Percentiles rank a stretch among this genome's conserved stretches.
These are phyloP conservation scores for Aspergillus oerlinghausenensis DNA, from an alignment of 2,329 filamentous ascomycete species.

Conservation along the genomic window DNA sequence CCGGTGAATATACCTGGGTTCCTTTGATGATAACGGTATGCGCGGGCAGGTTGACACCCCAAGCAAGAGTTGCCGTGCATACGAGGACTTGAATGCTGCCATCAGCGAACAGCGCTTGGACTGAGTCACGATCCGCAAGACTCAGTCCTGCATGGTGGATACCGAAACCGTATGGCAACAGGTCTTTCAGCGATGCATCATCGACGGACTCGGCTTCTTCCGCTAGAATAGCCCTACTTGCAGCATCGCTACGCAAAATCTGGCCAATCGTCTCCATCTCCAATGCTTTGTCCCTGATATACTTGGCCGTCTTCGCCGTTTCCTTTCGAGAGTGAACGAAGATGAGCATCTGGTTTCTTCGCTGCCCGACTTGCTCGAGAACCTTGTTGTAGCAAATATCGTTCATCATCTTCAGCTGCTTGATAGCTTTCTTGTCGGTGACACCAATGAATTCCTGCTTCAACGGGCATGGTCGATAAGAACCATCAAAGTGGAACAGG, in stretches of 20 bases:
- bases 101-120: constrained; percentile 89
- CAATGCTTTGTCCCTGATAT: constrained; percentile 94
- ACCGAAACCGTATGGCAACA: constrained; percentile 93
- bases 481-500: constrained; percentile 93
- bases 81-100: constrained; percentile 92
- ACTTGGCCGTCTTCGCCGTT: constrained; percentile 93
- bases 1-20: constrained; percentile 94
- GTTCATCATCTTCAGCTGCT: constrained; percentile 98
- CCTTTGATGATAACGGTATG: constrained; percentile 99
- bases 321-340: constrained; percentile 98
- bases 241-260: constrained; percentile 87
- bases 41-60: constrained; percentile 97
- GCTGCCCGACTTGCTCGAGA: constrained; percentile 87
- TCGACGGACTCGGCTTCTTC: constrained; percentile 78
- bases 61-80: constrained; percentile 95
- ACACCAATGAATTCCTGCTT: constrained; percentile 97
- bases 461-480: constrained; percentile 86
- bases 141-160: constrained; percentile 99
- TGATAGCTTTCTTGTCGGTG: constrained; percentile 97
- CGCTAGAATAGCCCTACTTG: constrained; percentile 79
- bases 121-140: constrained; percentile 86
- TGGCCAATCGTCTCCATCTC: constrained; percentile 96
- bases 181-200: constrained; percentile 85
- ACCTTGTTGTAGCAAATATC: constrained; percentile 98
- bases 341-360: constrained; percentile 96